phyloP scores from a whole-genome alignment of 495 filamentous ascomycete species.

The Penicillium ochrochloron region DNA sequence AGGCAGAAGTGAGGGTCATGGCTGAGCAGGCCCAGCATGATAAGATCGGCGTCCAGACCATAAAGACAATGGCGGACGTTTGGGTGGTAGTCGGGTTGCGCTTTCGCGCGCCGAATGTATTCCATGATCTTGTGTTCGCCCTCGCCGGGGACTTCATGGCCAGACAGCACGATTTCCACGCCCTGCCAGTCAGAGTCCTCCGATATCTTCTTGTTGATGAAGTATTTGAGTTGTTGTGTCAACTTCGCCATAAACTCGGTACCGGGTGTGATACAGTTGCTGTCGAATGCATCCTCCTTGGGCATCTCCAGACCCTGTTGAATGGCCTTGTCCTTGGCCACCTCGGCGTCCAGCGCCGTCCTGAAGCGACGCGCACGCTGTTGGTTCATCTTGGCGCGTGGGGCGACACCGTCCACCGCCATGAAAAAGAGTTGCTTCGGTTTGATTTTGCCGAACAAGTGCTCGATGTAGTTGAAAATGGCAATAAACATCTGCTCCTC shows the following conservation, averaged over 20 bases:
- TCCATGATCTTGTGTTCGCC: slow-evolving; percentile 99
- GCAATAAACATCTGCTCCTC: slow-evolving; percentile 99
- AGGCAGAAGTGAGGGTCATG: slow-evolving; percentile 99
- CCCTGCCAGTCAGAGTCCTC: slow-evolving; percentile 98
- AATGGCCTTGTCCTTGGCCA: slow-evolving; percentile 87
- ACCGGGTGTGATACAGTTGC: slow-evolving; percentile 98
- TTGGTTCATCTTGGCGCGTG: slow-evolving; percentile 99
- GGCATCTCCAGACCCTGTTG: slow-evolving; percentile 88
- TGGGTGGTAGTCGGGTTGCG: slow-evolving; percentile 90
- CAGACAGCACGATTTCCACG: slow-evolving; percentile 93
- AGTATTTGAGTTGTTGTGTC: slow-evolving; percentile 93
- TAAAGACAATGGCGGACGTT: slow-evolving; percentile 98
- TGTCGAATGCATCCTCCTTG: slow-evolving; percentile 95
- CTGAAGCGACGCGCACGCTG: slow-evolving; percentile 95
- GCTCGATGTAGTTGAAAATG: slow-evolving; percentile 99
- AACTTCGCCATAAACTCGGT: slow-evolving; percentile 98
- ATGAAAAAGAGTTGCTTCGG: slow-evolving; percentile 98
- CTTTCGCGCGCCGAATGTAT: slow-evolving; percentile 95
- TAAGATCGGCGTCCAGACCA: slow-evolving; percentile 95
- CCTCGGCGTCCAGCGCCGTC: slow-evolving; percentile 89
- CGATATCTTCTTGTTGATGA: slow-evolving; percentile 97
- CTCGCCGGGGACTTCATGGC: slow-evolving; percentile 98
- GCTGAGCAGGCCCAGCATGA: slow-evolving; percentile 96
- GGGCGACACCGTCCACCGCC: slow-evolving; percentile 98
- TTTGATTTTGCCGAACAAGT: slow-evolving; percentile 98